Percentiles rank a stretch among this genome's conserved stretches.
Evolutionary conservation across 352 stramenopile species (phyloP).

Genomic region (Pythium diclinum): DNA sequence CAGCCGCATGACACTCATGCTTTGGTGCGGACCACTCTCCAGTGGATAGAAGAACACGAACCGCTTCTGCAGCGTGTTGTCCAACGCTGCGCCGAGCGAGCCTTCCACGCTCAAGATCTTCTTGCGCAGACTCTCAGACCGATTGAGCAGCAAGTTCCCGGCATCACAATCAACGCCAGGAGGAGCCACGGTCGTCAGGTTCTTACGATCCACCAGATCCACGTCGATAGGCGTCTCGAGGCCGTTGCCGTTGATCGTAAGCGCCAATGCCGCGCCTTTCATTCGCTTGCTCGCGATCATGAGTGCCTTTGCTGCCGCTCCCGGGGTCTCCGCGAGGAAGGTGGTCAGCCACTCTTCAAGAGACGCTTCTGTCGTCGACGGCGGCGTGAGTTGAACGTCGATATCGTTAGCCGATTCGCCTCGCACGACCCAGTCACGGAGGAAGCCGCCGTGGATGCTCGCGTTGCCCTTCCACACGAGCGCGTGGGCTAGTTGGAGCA

Average conservation of each 20-base stretch:
- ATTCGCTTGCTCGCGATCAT: conserved; percentile 4
- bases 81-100: conserved; percentile 7
- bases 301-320: neutral
- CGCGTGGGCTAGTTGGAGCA: conserved; percentile 27
- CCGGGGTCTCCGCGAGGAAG: conserved; percentile 2
- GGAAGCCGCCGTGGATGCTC: conserved; percentile 24
- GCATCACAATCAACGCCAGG: conserved; percentile 27
- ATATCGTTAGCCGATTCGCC: conserved; percentile 28
- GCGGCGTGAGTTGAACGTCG: conserved; percentile 23
- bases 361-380: conserved; percentile 11
- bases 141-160: conserved; percentile 28
- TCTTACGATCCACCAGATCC: conserved; percentile 21
- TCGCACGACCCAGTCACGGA: conserved; percentile 30
- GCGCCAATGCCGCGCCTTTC: conserved; percentile 18
- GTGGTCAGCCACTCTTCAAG: conserved; percentile 5
- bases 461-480: conserved; percentile 22
- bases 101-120: conserved; percentile 18
- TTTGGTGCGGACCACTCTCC: conserved; percentile 1
- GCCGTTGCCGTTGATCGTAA: conserved; percentile 2
- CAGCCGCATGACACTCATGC: conserved; percentile 14
- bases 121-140: conserved; percentile 14
- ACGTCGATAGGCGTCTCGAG: conserved; percentile 16
- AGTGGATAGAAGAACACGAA: conserved; percentile 29
- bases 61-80: conserved; percentile 14
- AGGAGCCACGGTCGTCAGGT: neutral